Base-by-base conservation (phyloP, 352 stramenopile genomes). In the Pythium pectinolyticum region DNA sequence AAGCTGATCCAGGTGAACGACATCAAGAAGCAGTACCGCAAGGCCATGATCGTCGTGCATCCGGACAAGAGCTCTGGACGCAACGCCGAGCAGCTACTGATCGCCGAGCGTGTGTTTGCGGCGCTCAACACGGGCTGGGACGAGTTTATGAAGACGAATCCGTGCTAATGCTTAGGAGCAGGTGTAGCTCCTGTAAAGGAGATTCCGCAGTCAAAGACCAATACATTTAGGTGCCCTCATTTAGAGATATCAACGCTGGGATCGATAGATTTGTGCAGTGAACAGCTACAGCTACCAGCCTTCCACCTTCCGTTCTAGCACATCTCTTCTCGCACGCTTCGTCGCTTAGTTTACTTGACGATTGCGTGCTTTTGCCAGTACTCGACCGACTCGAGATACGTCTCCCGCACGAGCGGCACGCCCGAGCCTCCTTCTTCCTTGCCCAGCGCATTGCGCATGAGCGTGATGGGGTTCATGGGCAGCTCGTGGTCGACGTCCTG, bases 381-480 rank as follows among this genome's bases (percentile, higher is more conserved):
- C 57, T 88, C 84, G 30, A 96, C 89, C 53, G 82, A 88, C 68
- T 89, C 78, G 58, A 89, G 67, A 77, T 97, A 97, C 74, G 75
- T 67, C 10, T 88, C 76, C 22, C 74, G 82, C 55, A 92, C 68
- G n/a, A 97, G 70, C 15, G 79, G 80, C 10, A 97, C 89, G 32
- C 89, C 89, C 11, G 84, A 95, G 30, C 89, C 89, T 31, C 89
- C 96, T 66, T 99, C 78, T 30, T 97, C 93, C 72, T 97, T 97
- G 35, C 97, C 96, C n/a, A 99, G 74, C 45, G 96, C 94, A 82
- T 99, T 99, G 39, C 96, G 80, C 94, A 99, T 98, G 69, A 98
- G 90, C 14, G 96, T 99, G 73, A 99, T 99, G 7, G 97, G 97
- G 62, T 97, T 97, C 97, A 99, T 99, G 28, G 97, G 97, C 31